These are phyloP conservation scores for Lophiostoma macrostomum DNA, from an alignment of 495 filamentous ascomycete genomes.

Conservation along the genomic window DNA sequence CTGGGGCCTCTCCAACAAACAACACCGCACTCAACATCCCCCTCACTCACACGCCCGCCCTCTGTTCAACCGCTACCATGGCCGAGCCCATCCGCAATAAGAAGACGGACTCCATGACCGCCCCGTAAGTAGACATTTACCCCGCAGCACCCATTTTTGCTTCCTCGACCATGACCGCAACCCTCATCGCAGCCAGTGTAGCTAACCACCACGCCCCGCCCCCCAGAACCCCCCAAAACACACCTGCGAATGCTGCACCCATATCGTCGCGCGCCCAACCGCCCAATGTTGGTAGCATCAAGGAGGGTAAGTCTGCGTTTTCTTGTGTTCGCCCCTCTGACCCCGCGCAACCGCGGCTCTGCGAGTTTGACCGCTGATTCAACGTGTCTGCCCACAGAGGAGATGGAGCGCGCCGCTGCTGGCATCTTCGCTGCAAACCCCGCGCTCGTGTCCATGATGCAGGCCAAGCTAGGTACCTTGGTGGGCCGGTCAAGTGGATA, in stretches of 20 bases:
- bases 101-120: slow-evolving; percentile 71
- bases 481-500: slow-evolving; percentile 96
- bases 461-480: slow-evolving; percentile 88
- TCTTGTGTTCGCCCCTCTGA: neutral
- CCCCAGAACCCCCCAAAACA: slow-evolving; percentile 88
- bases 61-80: slow-evolving; percentile 52
- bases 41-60: slow-evolving; percentile 6
- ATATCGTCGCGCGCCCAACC: slow-evolving; percentile 97
- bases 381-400: slow-evolving; percentile 59
- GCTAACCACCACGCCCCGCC: slow-evolving; percentile 17
- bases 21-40: no score
- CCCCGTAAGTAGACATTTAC: slow-evolving; percentile 64
- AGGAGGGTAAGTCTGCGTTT: slow-evolving; percentile 67
- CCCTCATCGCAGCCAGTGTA: slow-evolving; percentile 9
- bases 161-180: slow-evolving; percentile 15
- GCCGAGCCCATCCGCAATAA: slow-evolving; percentile 90
- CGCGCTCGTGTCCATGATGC: slow-evolving; percentile 89
- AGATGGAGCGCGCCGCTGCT: slow-evolving; percentile 79
- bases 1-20: slow-evolving; percentile 20
- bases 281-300: slow-evolving; percentile 90
- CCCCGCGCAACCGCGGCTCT: slow-evolving; percentile 3
- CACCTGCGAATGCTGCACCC: slow-evolving; percentile 87
- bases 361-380: slow-evolving; percentile 33
- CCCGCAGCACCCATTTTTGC: slow-evolving; percentile 13
- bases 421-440: slow-evolving; percentile 94